Evolutionary conservation across 2,329 filamentous ascomycete genomes (phyloP).

Genomic region (Venturia aucupariae): DNA sequence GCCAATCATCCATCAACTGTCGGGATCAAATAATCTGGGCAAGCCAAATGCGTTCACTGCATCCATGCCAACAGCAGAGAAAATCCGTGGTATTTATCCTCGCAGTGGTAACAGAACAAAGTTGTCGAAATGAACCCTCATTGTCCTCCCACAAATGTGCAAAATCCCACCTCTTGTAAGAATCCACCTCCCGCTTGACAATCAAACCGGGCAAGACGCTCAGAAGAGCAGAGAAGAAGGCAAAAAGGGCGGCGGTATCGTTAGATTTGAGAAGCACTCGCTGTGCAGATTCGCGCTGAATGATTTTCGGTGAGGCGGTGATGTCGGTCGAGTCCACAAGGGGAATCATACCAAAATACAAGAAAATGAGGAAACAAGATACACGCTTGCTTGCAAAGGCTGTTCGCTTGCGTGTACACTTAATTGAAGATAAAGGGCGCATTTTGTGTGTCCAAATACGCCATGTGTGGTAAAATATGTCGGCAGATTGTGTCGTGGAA

Average conservation of each 20-base stretch:
- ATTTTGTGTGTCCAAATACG: background rate
- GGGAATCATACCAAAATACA: background rate
- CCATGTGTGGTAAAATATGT: background rate
- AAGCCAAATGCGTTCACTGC: background rate
- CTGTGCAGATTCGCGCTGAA: background rate
- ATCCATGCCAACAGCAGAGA: background rate
- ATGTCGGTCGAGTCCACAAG: background rate
- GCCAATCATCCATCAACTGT: background rate
- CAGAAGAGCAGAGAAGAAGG: background rate
- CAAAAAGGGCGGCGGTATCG: background rate
- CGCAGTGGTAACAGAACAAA: background rate
- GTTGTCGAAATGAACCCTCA: background rate
- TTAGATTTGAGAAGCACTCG: background rate
- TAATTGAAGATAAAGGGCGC: background rate
- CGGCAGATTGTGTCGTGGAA: background rate
- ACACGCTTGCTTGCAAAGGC: background rate
- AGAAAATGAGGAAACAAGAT: background rate
- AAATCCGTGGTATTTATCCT: background rate
- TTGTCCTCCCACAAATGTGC: background rate
- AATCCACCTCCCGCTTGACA: background rate
- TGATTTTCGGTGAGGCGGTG: background rate
- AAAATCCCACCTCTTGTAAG: background rate
- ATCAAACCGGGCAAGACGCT: background rate
- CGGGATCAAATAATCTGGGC: background rate
- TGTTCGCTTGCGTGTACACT: background rate